Evolutionary conservation across 495 filamentous ascomycete species (phyloP).

Genomic region (Aspergillus nidulans): DNA sequence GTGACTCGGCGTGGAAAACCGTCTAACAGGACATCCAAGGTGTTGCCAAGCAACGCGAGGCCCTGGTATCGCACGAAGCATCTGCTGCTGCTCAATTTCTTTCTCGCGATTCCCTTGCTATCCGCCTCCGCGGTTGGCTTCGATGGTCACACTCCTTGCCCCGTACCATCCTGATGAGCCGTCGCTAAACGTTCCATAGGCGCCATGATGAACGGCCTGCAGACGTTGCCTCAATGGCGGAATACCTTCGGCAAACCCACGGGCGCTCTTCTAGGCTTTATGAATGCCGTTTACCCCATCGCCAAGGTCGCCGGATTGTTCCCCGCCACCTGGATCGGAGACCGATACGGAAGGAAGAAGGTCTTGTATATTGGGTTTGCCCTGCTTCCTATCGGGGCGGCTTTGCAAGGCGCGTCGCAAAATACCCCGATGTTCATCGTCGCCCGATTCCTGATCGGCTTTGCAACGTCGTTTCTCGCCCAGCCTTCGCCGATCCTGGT

Average conservation of each 20-base stretch:
- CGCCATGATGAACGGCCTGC: slow-evolving; percentile 33
- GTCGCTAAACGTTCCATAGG: too few species aligned
- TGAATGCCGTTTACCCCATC: slow-evolving; percentile 62
- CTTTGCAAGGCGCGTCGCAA: neutral
- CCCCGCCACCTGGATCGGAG: neutral
- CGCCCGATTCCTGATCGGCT: neutral
- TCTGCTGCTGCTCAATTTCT: too few species aligned
- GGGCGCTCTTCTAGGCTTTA: slow-evolving; percentile 52
- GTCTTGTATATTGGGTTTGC: neutral
- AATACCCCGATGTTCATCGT: neutral
- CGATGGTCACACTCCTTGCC: too few species aligned
- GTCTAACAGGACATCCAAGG: too few species aligned
- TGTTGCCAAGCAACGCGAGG: too few species aligned
- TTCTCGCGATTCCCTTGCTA: too few species aligned
- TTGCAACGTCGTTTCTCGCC: neutral
- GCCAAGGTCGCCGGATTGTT: too few species aligned
- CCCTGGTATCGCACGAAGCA: too few species aligned
- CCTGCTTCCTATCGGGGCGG: neutral
- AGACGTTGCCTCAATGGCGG: slow-evolving; percentile 25
- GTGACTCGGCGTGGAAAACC: too few species aligned
- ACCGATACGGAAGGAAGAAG: neutral
- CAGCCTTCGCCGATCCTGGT: neutral
- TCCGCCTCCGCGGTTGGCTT: too few species aligned
- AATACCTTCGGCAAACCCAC: slow-evolving; percentile 37
- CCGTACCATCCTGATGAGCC: too few species aligned